These are phyloP conservation scores for Aspergillus sp. DNA, from an alignment of 2,329 filamentous ascomycete genomes.

Conservation along the genomic window DNA sequence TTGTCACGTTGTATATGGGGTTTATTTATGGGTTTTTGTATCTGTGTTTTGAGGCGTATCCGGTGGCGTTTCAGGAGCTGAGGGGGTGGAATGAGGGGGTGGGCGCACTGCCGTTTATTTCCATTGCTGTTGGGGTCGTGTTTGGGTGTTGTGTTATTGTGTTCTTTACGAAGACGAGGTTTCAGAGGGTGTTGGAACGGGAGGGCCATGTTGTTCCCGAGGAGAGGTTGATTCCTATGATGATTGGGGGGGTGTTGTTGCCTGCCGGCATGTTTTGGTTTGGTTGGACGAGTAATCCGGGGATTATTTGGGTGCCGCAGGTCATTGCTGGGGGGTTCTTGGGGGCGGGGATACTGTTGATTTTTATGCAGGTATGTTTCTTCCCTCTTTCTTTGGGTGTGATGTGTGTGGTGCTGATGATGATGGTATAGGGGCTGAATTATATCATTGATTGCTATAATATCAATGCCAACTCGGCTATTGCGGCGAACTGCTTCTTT, in stretches of 20 bases:
- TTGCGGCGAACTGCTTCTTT: slow-evolving; percentile 36
- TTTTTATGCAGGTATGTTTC: slow-evolving; percentile 31
- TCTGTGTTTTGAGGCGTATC: slow-evolving; percentile 39
- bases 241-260: slow-evolving; percentile 46
- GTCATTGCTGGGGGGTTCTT: slow-evolving; percentile 48
- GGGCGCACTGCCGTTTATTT: slow-evolving; percentile 50
- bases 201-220: slow-evolving; percentile 35
- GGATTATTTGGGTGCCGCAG: slow-evolving; percentile 50
- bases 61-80: slow-evolving; percentile 42
- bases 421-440: slow-evolving; percentile 25
- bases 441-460: slow-evolving; percentile 42
- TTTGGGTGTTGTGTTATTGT: slow-evolving; percentile 33
- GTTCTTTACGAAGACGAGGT: slow-evolving; percentile 34
- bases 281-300: slow-evolving; percentile 49
- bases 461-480: slow-evolving; percentile 34
- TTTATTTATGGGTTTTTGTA: slow-evolving; percentile 38
- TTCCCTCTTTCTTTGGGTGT: background rate
- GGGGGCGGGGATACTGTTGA: slow-evolving; percentile 47
- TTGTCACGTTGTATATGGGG: slow-evolving; percentile 46
- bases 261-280: slow-evolving; percentile 55
- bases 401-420: background rate
- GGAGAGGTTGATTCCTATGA: slow-evolving; percentile 47
- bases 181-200: slow-evolving; percentile 24
- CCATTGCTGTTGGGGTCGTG: slow-evolving; percentile 48
- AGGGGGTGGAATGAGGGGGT: slow-evolving; percentile 47